These are phyloP conservation scores for Mycena galericulata DNA, from an alignment of 768 basidiomycete genomes.

Conservation along the genomic window DNA sequence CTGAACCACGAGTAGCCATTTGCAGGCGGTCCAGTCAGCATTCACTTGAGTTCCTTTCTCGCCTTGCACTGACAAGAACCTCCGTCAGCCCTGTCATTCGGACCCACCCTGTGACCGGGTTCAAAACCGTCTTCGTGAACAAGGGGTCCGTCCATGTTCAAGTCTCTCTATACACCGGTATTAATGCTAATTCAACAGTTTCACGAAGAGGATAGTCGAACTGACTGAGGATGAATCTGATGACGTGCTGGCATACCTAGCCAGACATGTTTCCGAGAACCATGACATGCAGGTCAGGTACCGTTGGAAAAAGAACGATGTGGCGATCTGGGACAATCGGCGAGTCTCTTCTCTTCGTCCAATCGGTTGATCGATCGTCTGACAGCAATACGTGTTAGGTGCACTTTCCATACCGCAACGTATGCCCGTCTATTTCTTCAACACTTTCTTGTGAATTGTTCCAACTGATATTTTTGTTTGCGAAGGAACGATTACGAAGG, in stretches of 20 bases:
- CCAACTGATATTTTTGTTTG: not conserved
- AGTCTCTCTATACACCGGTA: not conserved
- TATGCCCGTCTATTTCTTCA: conserved; percentile 33
- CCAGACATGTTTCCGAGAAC: conserved; percentile 64
- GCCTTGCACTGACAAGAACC: not conserved
- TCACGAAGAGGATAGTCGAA: conserved; percentile 68
- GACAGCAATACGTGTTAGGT: not conserved
- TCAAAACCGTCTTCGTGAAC: conserved; percentile 69
- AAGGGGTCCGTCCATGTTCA: conserved; percentile 46
- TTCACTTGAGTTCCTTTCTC: not conserved
- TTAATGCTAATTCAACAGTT: conserved; percentile 47
- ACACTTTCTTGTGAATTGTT: not conserved
- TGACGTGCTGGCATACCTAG: conserved; percentile 60
- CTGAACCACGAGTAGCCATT: conserved; percentile 35
- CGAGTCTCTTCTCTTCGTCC: conserved; percentile 10
- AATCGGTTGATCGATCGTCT: not conserved
- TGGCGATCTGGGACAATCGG: conserved; percentile 75
- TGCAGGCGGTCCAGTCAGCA: conserved; percentile 64
- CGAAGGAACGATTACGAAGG: conserved; percentile 50
- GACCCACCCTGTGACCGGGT: conserved; percentile 71
- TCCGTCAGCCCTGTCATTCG: conserved; percentile 59
- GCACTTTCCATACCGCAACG: conserved; percentile 62
- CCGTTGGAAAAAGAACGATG: conserved; percentile 63
- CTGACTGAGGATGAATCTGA: conserved; percentile 66
- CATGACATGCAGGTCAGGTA: conserved; percentile 68